Conservation (phyloP, 139 green algal genomes). For the Volvox reticuliferus region DNA sequence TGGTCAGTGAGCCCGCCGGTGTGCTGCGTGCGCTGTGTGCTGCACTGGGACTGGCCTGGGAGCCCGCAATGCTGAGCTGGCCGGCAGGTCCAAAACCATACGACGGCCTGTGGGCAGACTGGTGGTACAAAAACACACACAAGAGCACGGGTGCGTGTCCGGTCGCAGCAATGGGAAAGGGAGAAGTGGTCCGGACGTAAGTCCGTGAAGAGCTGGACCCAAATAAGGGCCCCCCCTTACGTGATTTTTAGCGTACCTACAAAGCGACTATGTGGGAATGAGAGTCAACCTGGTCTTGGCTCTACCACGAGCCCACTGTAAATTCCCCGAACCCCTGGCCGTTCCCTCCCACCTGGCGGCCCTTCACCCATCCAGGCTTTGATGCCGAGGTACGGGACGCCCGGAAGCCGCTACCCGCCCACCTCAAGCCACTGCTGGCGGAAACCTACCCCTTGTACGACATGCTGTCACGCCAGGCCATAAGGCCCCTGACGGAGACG, state of each 20-base stretch:
- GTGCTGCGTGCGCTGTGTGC: conserved; percentile 72
- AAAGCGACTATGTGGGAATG: too few species aligned
- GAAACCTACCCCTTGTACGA: conserved; percentile 74
- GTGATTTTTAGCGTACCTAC: too few species aligned
- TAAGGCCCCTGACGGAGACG: neutral
- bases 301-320: too few species aligned
- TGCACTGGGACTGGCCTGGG: conserved; percentile 62
- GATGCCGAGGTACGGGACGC: conserved; percentile 38
- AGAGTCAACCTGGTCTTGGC: too few species aligned
- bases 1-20: conserved; percentile 68
- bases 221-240: too few species aligned
- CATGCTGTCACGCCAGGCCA: conserved; percentile 2
- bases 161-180: neutral
- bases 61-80: conserved; percentile 76
- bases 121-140: conserved; percentile 80
- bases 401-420: conserved; percentile 54
- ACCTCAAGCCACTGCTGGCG: conserved; percentile 70
- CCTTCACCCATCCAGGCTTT: conserved; percentile 43
- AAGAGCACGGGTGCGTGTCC: conserved; percentile 60
- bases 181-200: neutral
- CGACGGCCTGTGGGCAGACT: conserved; percentile 82
- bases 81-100: conserved; percentile 72
- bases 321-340: too few species aligned
- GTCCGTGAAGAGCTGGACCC: too few species aligned
- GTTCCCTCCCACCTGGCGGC: too few species aligned